Percentiles rank a stretch among this genome's conserved stretches.
phyloP scores from a whole-genome alignment of 2,329 filamentous ascomycete species.

The Botrytis sinoallii region DNA sequence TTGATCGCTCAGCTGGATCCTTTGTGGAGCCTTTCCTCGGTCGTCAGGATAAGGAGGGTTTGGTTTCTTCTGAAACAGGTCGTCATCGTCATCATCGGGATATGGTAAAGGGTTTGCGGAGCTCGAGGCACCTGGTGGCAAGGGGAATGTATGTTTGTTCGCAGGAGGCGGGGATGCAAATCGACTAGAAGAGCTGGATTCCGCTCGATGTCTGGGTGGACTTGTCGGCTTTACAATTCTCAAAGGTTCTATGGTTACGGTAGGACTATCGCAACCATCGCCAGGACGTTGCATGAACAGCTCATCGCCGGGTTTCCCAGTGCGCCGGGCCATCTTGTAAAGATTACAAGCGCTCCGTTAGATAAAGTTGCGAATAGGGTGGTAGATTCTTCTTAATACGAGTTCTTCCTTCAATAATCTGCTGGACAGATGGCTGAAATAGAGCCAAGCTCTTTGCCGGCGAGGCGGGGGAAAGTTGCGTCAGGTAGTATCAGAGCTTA shows the following conservation, averaged over 20 bases:
- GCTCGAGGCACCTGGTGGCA: constrained; percentile 67
- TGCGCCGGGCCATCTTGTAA: constrained; percentile 40
- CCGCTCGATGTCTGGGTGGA: constrained; percentile 47
- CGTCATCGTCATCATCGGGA: constrained; percentile 63
- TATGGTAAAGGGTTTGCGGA: constrained; percentile 68
- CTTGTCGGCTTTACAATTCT: constrained; percentile 79
- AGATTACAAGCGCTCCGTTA: constrained; percentile 26
- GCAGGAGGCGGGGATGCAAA: constrained; percentile 50
- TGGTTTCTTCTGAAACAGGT: constrained; percentile 32
- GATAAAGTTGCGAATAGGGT: constrained; percentile 29
- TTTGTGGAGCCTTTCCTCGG: constrained; percentile 26
- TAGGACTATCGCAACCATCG: constrained; percentile 62
- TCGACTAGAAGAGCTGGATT: constrained; percentile 37
- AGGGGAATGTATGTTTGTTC: constrained; percentile 57
- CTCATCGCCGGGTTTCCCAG: constrained; percentile 73
- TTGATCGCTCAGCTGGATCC: constrained; percentile 24
- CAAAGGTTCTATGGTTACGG: constrained; percentile 66
- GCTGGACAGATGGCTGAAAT: not conserved
- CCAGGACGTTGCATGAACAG: constrained; percentile 66
- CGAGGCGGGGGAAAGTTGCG: constrained; percentile 16
- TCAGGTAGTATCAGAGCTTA: constrained; percentile 11
- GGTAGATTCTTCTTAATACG: constrained; percentile 36
- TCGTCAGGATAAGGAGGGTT: constrained; percentile 39
- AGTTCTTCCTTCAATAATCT: constrained; percentile 21
- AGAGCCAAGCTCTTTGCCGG: constrained; percentile 16